Percentiles rank a stretch among this genome's conserved stretches.
phyloP scores from a whole-genome alignment of 305 asterid species.

The Fraxinus dipetala region DNA sequence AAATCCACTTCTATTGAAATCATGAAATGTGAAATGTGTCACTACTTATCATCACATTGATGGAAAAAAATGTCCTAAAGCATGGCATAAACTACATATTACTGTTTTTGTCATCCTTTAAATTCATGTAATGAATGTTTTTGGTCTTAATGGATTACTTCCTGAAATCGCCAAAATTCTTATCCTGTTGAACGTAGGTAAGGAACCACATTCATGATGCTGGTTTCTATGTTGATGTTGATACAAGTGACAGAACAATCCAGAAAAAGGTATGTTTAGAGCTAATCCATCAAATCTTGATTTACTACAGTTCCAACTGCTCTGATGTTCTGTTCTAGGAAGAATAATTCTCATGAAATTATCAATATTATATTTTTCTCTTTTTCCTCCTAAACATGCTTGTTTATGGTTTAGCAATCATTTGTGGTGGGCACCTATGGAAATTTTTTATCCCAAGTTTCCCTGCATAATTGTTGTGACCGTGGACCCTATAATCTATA shows the following conservation, averaged over 20 bases:
- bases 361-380: background rate
- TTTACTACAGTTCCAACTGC: background rate
- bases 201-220: constrained; percentile 65
- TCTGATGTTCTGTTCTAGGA: constrained; percentile 2
- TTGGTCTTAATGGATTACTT: background rate
- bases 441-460: background rate
- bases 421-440: background rate
- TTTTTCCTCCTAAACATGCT: constrained; percentile 8
- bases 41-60: background rate
- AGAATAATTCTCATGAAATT: constrained; percentile 2
- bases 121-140: background rate
- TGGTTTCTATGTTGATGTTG: constrained; percentile 85
- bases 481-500: background rate
- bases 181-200: constrained; percentile 43
- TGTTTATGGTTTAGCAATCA: background rate
- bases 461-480: background rate
- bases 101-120: background rate
- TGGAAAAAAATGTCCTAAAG: background rate
- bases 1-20: background rate
- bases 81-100: background rate
- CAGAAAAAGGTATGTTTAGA: constrained; percentile 64
- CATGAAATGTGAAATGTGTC: background rate
- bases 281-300: background rate
- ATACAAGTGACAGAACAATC: constrained; percentile 78
- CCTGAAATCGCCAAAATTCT: constrained; percentile 21